Base-by-base conservation (phyloP, 169 alveolate genomes). In the Eimeria maxima region DNA sequence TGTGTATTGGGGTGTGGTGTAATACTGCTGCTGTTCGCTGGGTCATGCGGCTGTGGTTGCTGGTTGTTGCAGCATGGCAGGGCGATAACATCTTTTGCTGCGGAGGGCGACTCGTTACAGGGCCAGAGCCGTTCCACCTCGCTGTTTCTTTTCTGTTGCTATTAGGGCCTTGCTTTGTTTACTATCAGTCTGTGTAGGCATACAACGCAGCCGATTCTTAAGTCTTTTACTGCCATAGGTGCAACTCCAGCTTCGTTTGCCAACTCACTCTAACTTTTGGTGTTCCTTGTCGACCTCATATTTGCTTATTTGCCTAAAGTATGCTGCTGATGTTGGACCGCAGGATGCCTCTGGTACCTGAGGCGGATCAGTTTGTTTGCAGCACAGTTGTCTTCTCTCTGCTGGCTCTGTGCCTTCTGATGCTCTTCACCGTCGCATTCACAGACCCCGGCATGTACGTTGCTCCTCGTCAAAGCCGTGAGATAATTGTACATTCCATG, bases 361-460 rank as follows among this genome's bases (percentile, higher is more conserved):
- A 33, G 45, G 93, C 38, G 93, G 60, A 60, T 29, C 93, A 84
- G 69, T 44, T 84, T 60, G 44, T 53, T 38, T 84, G 93, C 80
- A 84, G 60, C 93, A n/a, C 42, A n/a, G 50, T 53, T 33, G 93
- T 84, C 57, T 29, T 53, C 78, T 55, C 76, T 27, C 89, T 71
- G 88, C 65, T 90, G 89, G 71, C 33, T 11, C 65, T 38, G n/a
- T 69, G 74, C 74, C 95, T 90, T 50, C 7, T 73, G 47, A 4
- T 76, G 38, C 95, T 91, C 69, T 74, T 91, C 71, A 20, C 50
- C 83, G 90, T 76, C 71, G 95, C 95, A 57, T 76, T 91, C 83
- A 76, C 90, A 63, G 95, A 91, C 87, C 95, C 95, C 14, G 95
- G 95, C 78, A 91, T 91, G 95, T 91, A 57, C 33, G 95, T 44